phyloP scores from a whole-genome alignment of 805 yeast genomes.

The Yamadazyma phyllophila region DNA sequence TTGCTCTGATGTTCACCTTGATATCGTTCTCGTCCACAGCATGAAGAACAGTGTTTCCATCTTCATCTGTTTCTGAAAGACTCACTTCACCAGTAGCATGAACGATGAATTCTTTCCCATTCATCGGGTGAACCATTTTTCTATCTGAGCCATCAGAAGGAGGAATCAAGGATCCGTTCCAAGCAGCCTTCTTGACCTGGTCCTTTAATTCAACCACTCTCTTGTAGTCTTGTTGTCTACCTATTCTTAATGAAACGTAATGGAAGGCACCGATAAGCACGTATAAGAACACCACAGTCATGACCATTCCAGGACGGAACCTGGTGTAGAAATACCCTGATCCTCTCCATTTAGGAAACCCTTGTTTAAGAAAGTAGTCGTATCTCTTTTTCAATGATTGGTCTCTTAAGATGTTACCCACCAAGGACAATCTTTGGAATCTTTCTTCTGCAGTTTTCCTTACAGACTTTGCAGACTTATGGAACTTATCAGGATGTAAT shows the following conservation, averaged over 20 bases:
- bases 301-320: slow-evolving; percentile 63
- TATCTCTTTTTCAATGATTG: slow-evolving; percentile 60
- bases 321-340: slow-evolving; percentile 62
- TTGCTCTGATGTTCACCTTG: slow-evolving; percentile 43
- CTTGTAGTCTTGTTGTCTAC: slow-evolving; percentile 54
- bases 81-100: slow-evolving; percentile 57
- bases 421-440: slow-evolving; percentile 74
- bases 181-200: slow-evolving; percentile 53
- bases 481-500: slow-evolving; percentile 82
- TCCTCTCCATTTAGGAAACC: slow-evolving; percentile 83
- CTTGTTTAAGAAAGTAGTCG: slow-evolving; percentile 77
- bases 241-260: slow-evolving; percentile 51
- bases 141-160: slow-evolving; percentile 51
- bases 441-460: slow-evolving; percentile 59
- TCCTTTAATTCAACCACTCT: slow-evolving; percentile 52
- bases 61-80: slow-evolving; percentile 44
- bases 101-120: slow-evolving; percentile 53
- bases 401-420: slow-evolving; percentile 68
- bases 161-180: slow-evolving; percentile 51
- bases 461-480: slow-evolving; percentile 23
- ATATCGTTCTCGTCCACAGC: slow-evolving; percentile 49
- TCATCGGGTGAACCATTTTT: slow-evolving; percentile 37
- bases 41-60: slow-evolving; percentile 32
- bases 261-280: slow-evolving; percentile 57
- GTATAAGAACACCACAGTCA: slow-evolving; percentile 51